A percentile compares a stretch with the other conserved stretches of the same genome.
phyloP scores from a whole-genome alignment of 2,329 filamentous ascomycete genomes.

The Xylaria sp. region DNA sequence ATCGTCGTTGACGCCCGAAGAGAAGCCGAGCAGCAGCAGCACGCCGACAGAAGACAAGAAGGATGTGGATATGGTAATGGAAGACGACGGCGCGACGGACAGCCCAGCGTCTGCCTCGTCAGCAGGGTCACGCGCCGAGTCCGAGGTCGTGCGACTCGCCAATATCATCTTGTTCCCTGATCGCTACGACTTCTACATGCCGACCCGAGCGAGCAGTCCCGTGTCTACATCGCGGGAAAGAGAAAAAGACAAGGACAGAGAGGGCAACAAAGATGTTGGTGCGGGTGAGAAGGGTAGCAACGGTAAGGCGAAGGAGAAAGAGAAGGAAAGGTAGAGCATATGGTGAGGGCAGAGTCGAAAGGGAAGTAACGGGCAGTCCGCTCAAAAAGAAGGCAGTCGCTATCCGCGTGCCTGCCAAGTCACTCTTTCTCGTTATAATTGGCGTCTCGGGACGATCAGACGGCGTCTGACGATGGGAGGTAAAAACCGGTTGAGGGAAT shows the following conservation, averaged over 20 bases:
- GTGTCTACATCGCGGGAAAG: slow-evolving; percentile 30
- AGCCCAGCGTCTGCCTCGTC: slow-evolving; percentile 28
- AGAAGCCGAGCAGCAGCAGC: slow-evolving; percentile 26
- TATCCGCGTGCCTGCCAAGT: neutral
- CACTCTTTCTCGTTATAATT: neutral
- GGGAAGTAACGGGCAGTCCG: no score
- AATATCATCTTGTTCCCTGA: slow-evolving; percentile 64
- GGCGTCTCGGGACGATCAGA: no score
- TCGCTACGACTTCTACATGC: slow-evolving; percentile 55
- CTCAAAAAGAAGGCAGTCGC: neutral
- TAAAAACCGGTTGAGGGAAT: neutral
- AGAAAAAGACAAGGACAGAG: slow-evolving; percentile 17
- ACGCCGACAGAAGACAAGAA: slow-evolving; percentile 31
- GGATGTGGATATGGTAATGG: slow-evolving; percentile 28
- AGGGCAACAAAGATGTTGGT: slow-evolving; percentile 8
- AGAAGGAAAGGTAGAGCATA: neutral
- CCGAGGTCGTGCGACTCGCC: slow-evolving; percentile 58
- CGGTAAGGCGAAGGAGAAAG: slow-evolving; percentile 4
- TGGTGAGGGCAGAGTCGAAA: neutral
- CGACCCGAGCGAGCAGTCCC: slow-evolving; percentile 43
- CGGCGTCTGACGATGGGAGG: neutral
- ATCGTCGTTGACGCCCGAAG: slow-evolving; percentile 29
- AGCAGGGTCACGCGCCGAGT: slow-evolving; percentile 50
- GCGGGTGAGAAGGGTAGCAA: slow-evolving; percentile 13
- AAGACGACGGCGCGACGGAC: slow-evolving; percentile 30